These are phyloP conservation scores for Aureobasidium zeae DNA, from an alignment of 2,329 filamentous ascomycete species.

Conservation along the genomic window DNA sequence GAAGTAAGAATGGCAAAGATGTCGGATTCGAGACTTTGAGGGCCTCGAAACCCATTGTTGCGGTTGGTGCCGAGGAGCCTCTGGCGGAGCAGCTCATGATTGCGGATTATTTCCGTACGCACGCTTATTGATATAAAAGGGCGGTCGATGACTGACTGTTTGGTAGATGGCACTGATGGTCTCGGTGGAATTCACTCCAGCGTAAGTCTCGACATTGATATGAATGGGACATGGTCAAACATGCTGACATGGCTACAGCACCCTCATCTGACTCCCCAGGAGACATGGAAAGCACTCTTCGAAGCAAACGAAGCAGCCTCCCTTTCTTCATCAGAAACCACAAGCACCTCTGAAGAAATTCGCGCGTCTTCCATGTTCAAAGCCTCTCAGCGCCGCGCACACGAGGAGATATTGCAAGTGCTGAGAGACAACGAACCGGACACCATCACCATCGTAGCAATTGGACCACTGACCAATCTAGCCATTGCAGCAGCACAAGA, in stretches of 20 bases:
- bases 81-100: slow-evolving; percentile 70
- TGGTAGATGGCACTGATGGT: slow-evolving; percentile 39
- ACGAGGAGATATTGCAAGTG: slow-evolving; percentile 82
- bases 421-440: slow-evolving; percentile 71
- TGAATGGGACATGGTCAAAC: background rate
- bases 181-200: slow-evolving; percentile 41
- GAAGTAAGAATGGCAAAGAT: slow-evolving; percentile 55
- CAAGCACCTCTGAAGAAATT: slow-evolving; percentile 29
- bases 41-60: slow-evolving; percentile 60
- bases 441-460: slow-evolving; percentile 79
- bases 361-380: slow-evolving; percentile 49
- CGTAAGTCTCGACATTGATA: slow-evolving; percentile 23
- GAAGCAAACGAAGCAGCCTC: slow-evolving; percentile 24
- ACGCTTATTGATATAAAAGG: too few species aligned
- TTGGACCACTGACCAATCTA: slow-evolving; percentile 89
- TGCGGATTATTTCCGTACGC: slow-evolving; percentile 68
- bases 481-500: slow-evolving; percentile 83
- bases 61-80: slow-evolving; percentile 77
- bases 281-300: slow-evolving; percentile 42
- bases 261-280: slow-evolving; percentile 38
- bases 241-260: slow-evolving; percentile 28
- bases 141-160: slow-evolving; percentile 16
- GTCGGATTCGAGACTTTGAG: slow-evolving; percentile 66
- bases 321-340: slow-evolving; percentile 19
- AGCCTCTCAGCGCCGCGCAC: slow-evolving; percentile 62